Evolutionary conservation across 2,329 filamentous ascomycete genomes (phyloP), one percentile per base, ranked within the genome.

Genomic region (Lecanicillium sp.): DNA sequence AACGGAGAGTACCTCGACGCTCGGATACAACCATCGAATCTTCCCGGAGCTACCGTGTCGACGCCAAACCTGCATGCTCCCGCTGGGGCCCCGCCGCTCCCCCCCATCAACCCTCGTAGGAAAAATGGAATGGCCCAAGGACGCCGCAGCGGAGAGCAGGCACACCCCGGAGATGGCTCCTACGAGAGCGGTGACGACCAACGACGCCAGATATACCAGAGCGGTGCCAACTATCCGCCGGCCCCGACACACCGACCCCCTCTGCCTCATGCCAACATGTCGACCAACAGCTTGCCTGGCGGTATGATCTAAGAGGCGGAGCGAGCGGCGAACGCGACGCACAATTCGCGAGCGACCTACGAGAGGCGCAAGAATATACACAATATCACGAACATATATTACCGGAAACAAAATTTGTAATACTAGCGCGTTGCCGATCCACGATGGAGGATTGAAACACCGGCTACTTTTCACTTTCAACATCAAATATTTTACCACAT

Each of bases 71-170:
- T 69, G 35, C 67, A 67, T 39, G 58, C 60, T 5, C 60, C 57
- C 10, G 55, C 59, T 15, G 49, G 58, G 21, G 68, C 65, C 2
- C 77, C 78, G 2, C 78, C 78, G 2, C 50, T 82, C 29, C 78
- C 78, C 2, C 77, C 78, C 2, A 77, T 82, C 58, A 81, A 81
- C 57, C 78, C 78, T 23, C 70, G 75, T 41, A 71, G 78, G 9
- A 71, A 74, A 45, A 71, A 69, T 9, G 60, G 68, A 1, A 58
- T 69, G n/a, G 66, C 64, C 3, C 52, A 70, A 17, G 54, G 61
- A 32, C 63, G 66, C 15, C 62, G 63, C 15, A 60, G 59, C 11
- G 63, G 62, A 5, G 67, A 70, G 10, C 63, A 65, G 24, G 49
- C 52, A 10, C 39, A 15, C 52, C n/a, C 52, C 14, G 55, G 59